Evolutionary conservation across 73 alveolate genomes (phyloP).

Genomic region (Paramecium biaurelia): DNA sequence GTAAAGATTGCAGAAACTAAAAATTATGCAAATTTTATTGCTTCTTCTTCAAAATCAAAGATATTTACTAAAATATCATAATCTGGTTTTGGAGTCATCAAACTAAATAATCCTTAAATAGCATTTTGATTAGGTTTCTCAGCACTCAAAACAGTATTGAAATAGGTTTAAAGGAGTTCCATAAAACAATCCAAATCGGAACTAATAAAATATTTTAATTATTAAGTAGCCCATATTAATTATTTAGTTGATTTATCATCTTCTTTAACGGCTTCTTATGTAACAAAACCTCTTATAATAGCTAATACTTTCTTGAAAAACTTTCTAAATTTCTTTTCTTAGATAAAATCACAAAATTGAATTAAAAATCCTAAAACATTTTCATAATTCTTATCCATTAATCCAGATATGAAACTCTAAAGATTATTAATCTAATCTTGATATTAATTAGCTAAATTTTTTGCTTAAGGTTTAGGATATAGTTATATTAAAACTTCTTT

Average conservation of each 20-base stretch:
- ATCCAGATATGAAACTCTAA: not conserved
- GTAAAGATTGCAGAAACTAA: not conserved
- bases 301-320: not conserved
- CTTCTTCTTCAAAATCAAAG: constrained; percentile 9
- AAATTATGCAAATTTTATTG: not conserved
- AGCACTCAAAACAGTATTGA: not conserved
- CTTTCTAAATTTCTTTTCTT: not conserved
- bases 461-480: not conserved
- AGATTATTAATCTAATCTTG: not conserved
- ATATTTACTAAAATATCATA: not conserved
- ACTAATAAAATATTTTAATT: not conserved
- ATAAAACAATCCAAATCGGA: not conserved
- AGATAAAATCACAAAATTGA: not conserved
- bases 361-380: not conserved
- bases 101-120: not conserved
- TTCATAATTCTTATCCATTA: constrained; percentile 25
- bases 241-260: not conserved
- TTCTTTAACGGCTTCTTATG: not conserved
- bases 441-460: not conserved
- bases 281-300: not conserved
- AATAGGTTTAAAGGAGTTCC: not conserved
- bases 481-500: not conserved
- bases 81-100: constrained; percentile 22
- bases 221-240: constrained; percentile 7
- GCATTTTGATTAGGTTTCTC: constrained; percentile 1